Conservation (phyloP, 2,329 filamentous ascomycete species). For the Canariomyces notabilis region DNA sequence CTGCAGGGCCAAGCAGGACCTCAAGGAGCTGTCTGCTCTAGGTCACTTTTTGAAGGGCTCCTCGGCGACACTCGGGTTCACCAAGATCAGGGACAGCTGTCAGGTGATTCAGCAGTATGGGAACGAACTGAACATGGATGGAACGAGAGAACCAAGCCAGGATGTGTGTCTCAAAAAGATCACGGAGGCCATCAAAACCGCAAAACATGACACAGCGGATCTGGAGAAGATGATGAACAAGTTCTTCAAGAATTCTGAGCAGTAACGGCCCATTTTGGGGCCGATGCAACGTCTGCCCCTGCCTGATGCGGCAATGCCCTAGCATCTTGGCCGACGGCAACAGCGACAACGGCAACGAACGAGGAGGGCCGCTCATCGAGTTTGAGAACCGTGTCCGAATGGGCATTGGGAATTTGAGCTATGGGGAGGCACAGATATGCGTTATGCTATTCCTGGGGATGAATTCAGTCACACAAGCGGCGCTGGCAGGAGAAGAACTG, state of each 20-base stretch:
- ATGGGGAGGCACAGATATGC: background rate
- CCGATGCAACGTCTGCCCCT: background rate
- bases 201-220: slow-evolving; percentile 72
- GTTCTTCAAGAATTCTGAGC: slow-evolving; percentile 53
- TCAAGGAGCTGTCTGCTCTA: slow-evolving; percentile 71
- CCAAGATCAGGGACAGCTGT: slow-evolving; percentile 86
- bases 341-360: background rate
- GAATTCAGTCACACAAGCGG: background rate
- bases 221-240: slow-evolving; percentile 64
- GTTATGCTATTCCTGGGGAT: background rate
- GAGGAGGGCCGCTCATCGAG: background rate
- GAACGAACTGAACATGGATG: slow-evolving; percentile 73
- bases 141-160: slow-evolving; percentile 61
- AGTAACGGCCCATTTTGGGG: background rate
- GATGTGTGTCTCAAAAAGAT: slow-evolving; percentile 66
- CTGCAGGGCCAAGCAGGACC: slow-evolving; percentile 59
- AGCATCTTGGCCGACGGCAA: background rate
- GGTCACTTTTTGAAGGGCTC: slow-evolving; percentile 98
- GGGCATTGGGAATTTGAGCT: background rate
- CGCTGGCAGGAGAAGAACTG: background rate
- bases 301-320: background rate
- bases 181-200: slow-evolving; percentile 60
- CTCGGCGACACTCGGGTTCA: slow-evolving; percentile 86
- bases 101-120: slow-evolving; percentile 96
- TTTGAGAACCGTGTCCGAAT: too few species aligned